phyloP scores from a whole-genome alignment of 371 early-diverging fungal genomes.

The Choanephora cucurbitarum region DNA sequence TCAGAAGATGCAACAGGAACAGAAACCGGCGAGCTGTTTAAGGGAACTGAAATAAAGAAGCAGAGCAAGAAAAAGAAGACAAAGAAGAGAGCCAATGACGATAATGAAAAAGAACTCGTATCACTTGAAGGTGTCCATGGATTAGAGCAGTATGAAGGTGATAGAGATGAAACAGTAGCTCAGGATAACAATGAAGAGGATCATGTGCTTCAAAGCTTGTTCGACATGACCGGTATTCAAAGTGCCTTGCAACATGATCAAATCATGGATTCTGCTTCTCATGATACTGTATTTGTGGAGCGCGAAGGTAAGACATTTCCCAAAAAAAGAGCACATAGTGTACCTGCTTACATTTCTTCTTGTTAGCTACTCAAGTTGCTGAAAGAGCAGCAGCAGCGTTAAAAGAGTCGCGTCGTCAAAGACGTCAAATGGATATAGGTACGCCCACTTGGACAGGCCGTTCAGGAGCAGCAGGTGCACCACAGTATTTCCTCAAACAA shows the following conservation, averaged over 20 bases:
- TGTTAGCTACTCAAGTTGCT: constrained; percentile 53
- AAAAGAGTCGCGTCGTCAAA: constrained; percentile 50
- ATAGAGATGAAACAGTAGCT: constrained; percentile 19
- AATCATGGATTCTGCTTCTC: constrained; percentile 70
- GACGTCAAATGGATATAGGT: constrained; percentile 38
- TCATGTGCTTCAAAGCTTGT: constrained; percentile 70
- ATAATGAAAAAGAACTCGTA: constrained; percentile 40
- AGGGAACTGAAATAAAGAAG: constrained; percentile 59
- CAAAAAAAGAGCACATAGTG: no score
- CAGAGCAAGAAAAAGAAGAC: constrained; percentile 24
- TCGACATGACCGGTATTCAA: constrained; percentile 83
- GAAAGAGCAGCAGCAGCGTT: constrained; percentile 58
- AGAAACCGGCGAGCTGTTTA: constrained; percentile 73
- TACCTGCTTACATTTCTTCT: no score
- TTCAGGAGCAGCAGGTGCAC: constrained; percentile 65
- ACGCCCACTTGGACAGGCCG: constrained; percentile 75
- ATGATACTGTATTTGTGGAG: constrained; percentile 70
- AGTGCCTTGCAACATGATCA: constrained; percentile 87
- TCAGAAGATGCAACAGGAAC: constrained; percentile 60
- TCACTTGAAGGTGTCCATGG: constrained; percentile 54
- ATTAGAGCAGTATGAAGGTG: constrained; percentile 59
- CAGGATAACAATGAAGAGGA: constrained; percentile 26
- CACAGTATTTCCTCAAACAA: constrained; percentile 17
- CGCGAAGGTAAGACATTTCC: constrained; percentile 66
- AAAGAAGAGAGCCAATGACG: constrained; percentile 29